These are phyloP conservation scores for Cadophora sp. DNA, from an alignment of 2,329 filamentous ascomycete species.

Conservation along the genomic window DNA sequence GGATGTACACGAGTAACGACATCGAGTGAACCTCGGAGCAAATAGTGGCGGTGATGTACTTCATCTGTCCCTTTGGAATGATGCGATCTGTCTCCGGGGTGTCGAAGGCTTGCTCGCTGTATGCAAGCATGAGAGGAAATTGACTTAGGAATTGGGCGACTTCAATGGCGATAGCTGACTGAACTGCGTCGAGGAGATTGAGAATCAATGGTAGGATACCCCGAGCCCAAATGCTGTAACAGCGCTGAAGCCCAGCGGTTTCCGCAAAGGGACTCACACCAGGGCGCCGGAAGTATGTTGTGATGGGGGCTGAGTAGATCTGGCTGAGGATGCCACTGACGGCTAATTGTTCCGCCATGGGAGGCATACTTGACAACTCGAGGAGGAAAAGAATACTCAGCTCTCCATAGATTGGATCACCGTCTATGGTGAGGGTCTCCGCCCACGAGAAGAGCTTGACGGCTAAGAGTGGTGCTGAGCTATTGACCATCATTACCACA, in stretches of 20 bases:
- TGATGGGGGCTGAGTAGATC: slow-evolving; percentile 79
- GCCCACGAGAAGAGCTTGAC: slow-evolving; percentile 93
- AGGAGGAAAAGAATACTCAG: slow-evolving; percentile 89
- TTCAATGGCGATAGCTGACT: slow-evolving; percentile 81
- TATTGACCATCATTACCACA: slow-evolving; percentile 70
- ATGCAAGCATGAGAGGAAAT: slow-evolving; percentile 79
- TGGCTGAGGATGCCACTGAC: slow-evolving; percentile 84
- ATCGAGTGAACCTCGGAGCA: slow-evolving; percentile 82
- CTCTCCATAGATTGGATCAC: slow-evolving; percentile 91
- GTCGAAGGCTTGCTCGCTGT: slow-evolving; percentile 76
- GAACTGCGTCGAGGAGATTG: slow-evolving; percentile 84
- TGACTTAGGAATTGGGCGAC: slow-evolving; percentile 87
- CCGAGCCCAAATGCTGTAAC: slow-evolving; percentile 89
- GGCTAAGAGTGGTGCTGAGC: slow-evolving; percentile 80
- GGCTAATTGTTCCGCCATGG: slow-evolving; percentile 87
- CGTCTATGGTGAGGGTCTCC: slow-evolving; percentile 77
- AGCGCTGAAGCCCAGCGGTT: slow-evolving; percentile 68
- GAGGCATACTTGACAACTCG: slow-evolving; percentile 81
- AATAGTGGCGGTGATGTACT: slow-evolving; percentile 74
- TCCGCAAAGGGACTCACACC: slow-evolving; percentile 82
- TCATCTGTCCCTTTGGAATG: slow-evolving; percentile 53
- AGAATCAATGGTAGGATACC: slow-evolving; percentile 87
- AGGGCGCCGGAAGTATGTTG: slow-evolving; percentile 74
- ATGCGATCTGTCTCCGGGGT: slow-evolving; percentile 60
- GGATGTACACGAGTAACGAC: slow-evolving; percentile 75